These are phyloP conservation scores for Lithohypha guttulata DNA, from an alignment of 2,329 filamentous ascomycete genomes.

Conservation along the genomic window DNA sequence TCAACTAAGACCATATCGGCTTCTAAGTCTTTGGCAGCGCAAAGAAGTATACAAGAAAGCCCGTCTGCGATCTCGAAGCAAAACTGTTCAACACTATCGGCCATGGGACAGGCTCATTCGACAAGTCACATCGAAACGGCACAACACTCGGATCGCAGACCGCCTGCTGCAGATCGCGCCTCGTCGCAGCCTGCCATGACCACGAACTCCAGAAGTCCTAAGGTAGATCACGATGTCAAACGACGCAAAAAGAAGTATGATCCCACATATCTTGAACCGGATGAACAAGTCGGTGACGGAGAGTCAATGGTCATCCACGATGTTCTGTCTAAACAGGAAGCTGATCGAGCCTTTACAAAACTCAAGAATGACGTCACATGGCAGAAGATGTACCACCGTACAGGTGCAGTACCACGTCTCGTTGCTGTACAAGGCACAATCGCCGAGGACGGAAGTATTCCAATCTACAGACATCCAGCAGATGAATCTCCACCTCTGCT, in stretches of 20 bases:
- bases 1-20: neutral
- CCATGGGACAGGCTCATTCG: neutral
- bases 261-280: conserved; percentile 25
- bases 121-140: neutral
- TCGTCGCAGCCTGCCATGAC: neutral
- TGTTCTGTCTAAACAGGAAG: conserved; percentile 51
- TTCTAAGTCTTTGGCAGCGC: conserved; percentile 3
- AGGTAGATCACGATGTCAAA: neutral
- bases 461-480: conserved; percentile 88
- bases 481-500: conserved; percentile 74
- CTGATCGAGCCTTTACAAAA: conserved; percentile 41
- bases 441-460: conserved; percentile 55
- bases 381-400: conserved; percentile 87
- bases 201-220: neutral
- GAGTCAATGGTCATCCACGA: conserved; percentile 66
- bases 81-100: neutral
- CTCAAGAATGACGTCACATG: conserved; percentile 57
- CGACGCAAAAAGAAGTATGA: conserved; percentile 1
- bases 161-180: neutral
- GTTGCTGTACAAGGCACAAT: conserved; percentile 75
- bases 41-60: neutral
- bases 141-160: neutral
- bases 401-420: conserved; percentile 80
- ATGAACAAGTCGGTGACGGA: conserved; percentile 60
- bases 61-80: neutral